Base-by-base conservation (phyloP, 805 yeast species). In the Candida saitoana region DNA sequence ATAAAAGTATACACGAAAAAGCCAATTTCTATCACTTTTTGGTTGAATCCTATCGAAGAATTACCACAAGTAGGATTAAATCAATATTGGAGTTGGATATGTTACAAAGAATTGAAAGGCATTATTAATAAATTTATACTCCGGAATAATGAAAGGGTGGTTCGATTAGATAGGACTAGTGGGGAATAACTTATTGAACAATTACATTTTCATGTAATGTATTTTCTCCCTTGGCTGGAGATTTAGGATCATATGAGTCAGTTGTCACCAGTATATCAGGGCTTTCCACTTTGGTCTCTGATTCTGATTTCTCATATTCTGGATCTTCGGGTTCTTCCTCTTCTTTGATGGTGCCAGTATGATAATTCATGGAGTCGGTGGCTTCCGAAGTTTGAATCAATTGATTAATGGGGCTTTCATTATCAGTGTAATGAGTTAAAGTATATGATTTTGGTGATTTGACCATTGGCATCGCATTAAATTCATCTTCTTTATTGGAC, bases 371-470 rank as follows among this genome's bases (percentile, higher is more conserved):
- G 38, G 59, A 48, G 29, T 57, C 65, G 18, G 40, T 41, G 16
- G 41, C 40, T 37, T 34, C 41, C 2, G 47, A 37, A 1, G 59
- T 46, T 38, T 56, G 56, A 34, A 66, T 52, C 43, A 67, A 57
- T 45, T 66, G 69, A 42, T 51, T 54, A 18, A 66, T 53, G 8
- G 71, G 72, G 44, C 70, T 64, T 44, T 60, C 68, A 15, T 54
- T 48, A 18, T 64, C 67, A 37, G 60, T 61, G 49, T 56, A 59
- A 44, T 65, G 54, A 5, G 71, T 51, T 39, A 69, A 56, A 19
- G 70, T 59, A 46, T 59, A 68, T 0, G 68, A 65, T 49, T 69
- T 69, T 17, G 74, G 74, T 7, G 71, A 65, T 43, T 69, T 69
- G 6, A 66, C 71, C 40, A 63, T 49, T 38, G 41, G 14, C 5